Conservation (phyloP, 78 protist genomes). For the Dictyostelium purpureum region DNA sequence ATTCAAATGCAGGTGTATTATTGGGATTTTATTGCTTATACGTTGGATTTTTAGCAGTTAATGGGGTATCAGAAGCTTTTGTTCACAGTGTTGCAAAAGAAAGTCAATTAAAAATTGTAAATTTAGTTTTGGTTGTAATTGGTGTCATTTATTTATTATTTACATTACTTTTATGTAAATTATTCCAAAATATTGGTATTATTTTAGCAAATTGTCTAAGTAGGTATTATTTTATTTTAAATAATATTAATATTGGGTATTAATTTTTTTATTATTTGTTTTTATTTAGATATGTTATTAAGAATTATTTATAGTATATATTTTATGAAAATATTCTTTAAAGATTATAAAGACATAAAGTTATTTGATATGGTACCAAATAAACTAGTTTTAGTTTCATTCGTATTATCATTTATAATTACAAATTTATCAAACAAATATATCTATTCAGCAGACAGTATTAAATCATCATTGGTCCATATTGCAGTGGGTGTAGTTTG, state of each 20-base stretch:
- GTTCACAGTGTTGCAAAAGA: conserved; percentile 54
- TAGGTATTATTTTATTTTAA: not conserved
- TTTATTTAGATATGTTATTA: conserved; percentile 35
- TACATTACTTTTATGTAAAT: conserved; percentile 6
- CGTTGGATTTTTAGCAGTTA: conserved; percentile 53
- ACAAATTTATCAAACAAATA: conserved; percentile 5
- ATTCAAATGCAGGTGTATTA: conserved; percentile 14
- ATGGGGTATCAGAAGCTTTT: conserved; percentile 70
- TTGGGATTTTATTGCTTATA: conserved; percentile 67
- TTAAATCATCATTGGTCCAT: conserved; percentile 8
- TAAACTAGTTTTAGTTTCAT: not conserved
- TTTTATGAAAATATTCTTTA: conserved; percentile 60
- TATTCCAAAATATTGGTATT: conserved; percentile 35
- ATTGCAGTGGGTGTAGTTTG: conserved; percentile 26
- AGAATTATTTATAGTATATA: conserved; percentile 65
- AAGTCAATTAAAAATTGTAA: conserved; percentile 31
- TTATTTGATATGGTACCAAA: conserved; percentile 16
- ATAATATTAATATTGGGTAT: not conserved
- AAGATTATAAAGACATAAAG: not conserved
- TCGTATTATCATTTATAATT: not conserved
- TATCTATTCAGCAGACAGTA: not conserved
- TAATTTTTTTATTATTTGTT: not conserved
- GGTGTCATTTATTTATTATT: conserved; percentile 8
- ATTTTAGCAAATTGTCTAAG: conserved; percentile 58
- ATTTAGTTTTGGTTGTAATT: conserved; percentile 24